Evolutionary conservation across 176 grass and related monocot genomes (phyloP), one percentile per base, ranked within the genome.

Genomic region (Oryza coarctata): DNA sequence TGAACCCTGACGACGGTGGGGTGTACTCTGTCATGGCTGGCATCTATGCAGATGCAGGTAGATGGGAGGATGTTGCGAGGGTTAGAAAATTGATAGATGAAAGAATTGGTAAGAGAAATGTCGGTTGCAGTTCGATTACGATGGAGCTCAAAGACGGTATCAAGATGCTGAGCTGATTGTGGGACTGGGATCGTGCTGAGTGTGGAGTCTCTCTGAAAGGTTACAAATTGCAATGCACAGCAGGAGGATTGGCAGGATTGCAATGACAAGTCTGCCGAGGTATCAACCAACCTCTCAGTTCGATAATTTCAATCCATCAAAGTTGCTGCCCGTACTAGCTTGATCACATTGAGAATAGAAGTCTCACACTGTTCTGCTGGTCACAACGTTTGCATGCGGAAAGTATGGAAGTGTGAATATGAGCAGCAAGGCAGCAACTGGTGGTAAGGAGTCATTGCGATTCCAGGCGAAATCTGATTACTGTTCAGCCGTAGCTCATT

Each of bases 11-110:
- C 10, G 81, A 91, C 36, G 74, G 84, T 31, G 87, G 89, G 63
- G 84, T 94, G 30, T 94, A 91, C 81, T 89, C 87, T 58, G 83
- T 84, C 39, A 85, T 91, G 84, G 78, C 84, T 61, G 89, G 62
- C 30, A 85, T 91, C 22, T 89, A 89, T 73, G 87, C 78, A 39
- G 80, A 72, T 80, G 74, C 81, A 12, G 86, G 65, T 52, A 83
- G 84, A 61, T 91, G 92, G 92, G 84, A 94, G 29, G 89, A 94
- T 85, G 84, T 94, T 20, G 45, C 27, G 0, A 87, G 84, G 84
- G 72, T 91, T 32, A 87, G 89, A 70, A 91, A 70, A 61, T 62
- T 83, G 70, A 85, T 89, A 89, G 82, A 79, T 78, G 76, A 89
- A 43, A 89, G 23, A 35, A 43, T 69, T 68, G 74, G 62, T 22